Evolutionary conservation across 495 filamentous ascomycete species (phyloP), one percentile per base, ranked within the genome.

Genomic region (Aspergillus affinis): DNA sequence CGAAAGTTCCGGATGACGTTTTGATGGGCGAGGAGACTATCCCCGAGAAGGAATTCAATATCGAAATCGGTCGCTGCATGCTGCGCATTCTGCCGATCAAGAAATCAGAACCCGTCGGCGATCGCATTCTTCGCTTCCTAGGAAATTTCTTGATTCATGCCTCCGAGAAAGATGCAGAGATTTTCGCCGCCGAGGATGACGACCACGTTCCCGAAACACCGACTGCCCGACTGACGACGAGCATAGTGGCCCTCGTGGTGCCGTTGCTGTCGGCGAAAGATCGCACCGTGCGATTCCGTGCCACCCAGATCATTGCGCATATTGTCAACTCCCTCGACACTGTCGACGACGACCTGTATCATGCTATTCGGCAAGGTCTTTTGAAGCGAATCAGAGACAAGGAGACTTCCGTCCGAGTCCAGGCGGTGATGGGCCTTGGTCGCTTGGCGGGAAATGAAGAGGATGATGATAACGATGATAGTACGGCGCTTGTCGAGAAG

Each of bases 371-470:
- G 41, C 77, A 87, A 29, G 89, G 87, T 3, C 78, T 99, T 20
- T 68, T 93, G 46, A 93, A 90, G 73, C 84, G 94, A 27, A 87
- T 98, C 46, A 84, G 90, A 55, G 94, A 99, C 72, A 98, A 96
- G 70, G 94, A 99, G 71, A 80, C 90, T 0, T 88, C 90, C 65
- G 90, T 99, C 13, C 84, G 94, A 41, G 89, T 93, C 12, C 94
- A 99, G 73, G 95, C 94, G n/a, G 93, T 95, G 6, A 80, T 96
- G 59, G 92, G 91, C 6, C 81, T 99, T 18, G 90, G 90, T 20
- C 82, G 92, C 44, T 76, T 98, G 7, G 92, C 90, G 2, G 90
- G 87, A 7, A 92, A 96, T 67, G 86, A 89, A 56, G 81, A 85
- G 8, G 89, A 94, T 23, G 89, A 84, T 19, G 88, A 88, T 48